These are phyloP conservation scores for Neonectria coccinea DNA, from an alignment of 2,329 filamentous ascomycete species.

Conservation along the genomic window DNA sequence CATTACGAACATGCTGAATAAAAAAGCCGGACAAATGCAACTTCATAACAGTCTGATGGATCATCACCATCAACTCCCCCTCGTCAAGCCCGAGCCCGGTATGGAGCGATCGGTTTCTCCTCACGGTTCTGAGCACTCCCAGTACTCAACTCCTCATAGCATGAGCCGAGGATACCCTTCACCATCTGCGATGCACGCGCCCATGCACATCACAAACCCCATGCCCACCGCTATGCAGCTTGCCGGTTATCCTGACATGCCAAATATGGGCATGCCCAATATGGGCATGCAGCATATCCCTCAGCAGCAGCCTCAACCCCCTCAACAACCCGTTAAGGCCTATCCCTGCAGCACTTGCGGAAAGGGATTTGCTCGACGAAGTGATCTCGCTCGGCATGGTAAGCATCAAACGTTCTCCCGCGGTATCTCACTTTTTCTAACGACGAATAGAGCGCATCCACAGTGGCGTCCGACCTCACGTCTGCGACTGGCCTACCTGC, in stretches of 20 bases:
- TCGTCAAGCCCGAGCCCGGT: slow-evolving; percentile 52
- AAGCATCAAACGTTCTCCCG: slow-evolving; percentile 53
- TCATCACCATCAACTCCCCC: slow-evolving; percentile 46
- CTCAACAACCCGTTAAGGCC: slow-evolving; percentile 67
- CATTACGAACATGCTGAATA: slow-evolving; percentile 65
- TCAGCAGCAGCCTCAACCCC: slow-evolving; percentile 48
- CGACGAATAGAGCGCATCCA: slow-evolving; percentile 87
- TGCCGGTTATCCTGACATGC: slow-evolving; percentile 56
- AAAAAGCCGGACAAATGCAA: slow-evolving; percentile 56
- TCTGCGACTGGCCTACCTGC: slow-evolving; percentile 89
- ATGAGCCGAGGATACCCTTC: slow-evolving; percentile 65
- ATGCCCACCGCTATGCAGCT: slow-evolving; percentile 59
- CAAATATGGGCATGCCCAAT: slow-evolving; percentile 55
- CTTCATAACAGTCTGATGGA: slow-evolving; percentile 49
- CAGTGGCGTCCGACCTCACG: slow-evolving; percentile 88
- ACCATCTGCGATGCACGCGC: slow-evolving; percentile 63
- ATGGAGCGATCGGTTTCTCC: slow-evolving; percentile 69
- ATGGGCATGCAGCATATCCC: slow-evolving; percentile 55
- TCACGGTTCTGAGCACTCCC: slow-evolving; percentile 70
- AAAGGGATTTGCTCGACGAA: slow-evolving; percentile 92
- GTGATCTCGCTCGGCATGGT: slow-evolving; percentile 96
- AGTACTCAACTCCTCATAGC: slow-evolving; percentile 63
- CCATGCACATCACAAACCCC: slow-evolving; percentile 60
- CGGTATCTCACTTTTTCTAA: slow-evolving; percentile 37
- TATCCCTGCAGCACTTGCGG: slow-evolving; percentile 91